Evolutionary conservation across 2,329 filamentous ascomycete species (phyloP), one percentile per base, ranked within the genome.

Genomic region (Aquanectria penicillioides): DNA sequence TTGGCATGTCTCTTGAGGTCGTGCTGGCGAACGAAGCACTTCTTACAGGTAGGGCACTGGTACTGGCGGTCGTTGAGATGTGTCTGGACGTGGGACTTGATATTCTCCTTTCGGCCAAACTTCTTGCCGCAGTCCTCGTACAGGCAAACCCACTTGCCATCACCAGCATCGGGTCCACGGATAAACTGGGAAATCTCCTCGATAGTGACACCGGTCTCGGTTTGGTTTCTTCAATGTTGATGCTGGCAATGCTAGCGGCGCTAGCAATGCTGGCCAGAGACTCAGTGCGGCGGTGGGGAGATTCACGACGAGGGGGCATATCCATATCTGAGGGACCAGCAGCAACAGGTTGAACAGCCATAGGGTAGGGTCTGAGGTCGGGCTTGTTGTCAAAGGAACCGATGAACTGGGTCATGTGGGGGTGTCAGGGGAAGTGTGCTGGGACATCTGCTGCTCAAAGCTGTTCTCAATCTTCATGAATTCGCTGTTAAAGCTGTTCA

Each of bases 21-120:
- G 74, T 99, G 95, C 70, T 97, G 94, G 31, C 95, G 90, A 36
- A 98, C 95, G 74, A 99, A 99, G 78, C 93, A 94, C 79, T 98
- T 98, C 49, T 90, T 85, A 80, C 95, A 99, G 53, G 91, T 89
- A 40, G 94, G 93, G 78, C 95, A 99, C 75, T 92, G 90, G 79
- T 93, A 99, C 74, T 97, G 95, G 43, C 95, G 87, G 75, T 99
- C 95, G 70, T 96, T 95, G 64, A 99, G 89, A 77, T 99, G 95
- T 4, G 95, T 99, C 78, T 99, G 95, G 12, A 99, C 92, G 75
- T 99, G 95, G 1, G 94, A 97, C 75, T 97, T 97, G 81, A 98
- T 97, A 78, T 99, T 98, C 76, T 99, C 95, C 75, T 97, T 97
- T 68, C 95, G 88, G n/a, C 94, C 94, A 73, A 99, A 98, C 50